These are phyloP conservation scores for Elsinoe australis DNA, from an alignment of 2,329 filamentous ascomycete species.

Conservation along the genomic window DNA sequence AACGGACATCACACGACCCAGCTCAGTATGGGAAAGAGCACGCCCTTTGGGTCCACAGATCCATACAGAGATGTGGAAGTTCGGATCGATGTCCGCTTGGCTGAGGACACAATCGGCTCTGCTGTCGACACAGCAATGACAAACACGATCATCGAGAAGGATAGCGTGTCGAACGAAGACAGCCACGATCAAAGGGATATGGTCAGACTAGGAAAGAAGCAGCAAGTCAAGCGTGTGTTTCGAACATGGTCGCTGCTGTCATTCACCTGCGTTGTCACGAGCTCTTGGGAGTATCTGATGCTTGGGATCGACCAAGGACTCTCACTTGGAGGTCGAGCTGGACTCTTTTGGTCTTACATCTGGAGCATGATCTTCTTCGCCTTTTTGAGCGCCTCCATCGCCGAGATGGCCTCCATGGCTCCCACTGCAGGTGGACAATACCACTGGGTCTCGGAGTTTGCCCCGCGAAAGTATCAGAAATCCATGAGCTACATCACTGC, in stretches of 20 bases:
- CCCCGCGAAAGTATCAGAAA: slow-evolving; percentile 36
- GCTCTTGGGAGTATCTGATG: slow-evolving; percentile 23
- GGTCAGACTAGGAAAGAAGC: slow-evolving; percentile 6
- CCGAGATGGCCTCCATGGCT: slow-evolving; percentile 40
- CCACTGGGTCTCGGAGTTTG: slow-evolving; percentile 41
- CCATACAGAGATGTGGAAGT: slow-evolving; percentile 1
- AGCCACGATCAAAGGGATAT: slow-evolving; percentile 13
- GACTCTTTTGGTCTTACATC: slow-evolving; percentile 25
- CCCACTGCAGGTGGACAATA: slow-evolving; percentile 35
- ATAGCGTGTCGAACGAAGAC: slow-evolving; percentile 11
- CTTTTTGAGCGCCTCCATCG: slow-evolving; percentile 24
- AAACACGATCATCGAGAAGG: slow-evolving; percentile 12
- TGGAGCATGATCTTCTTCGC: slow-evolving; percentile 13
- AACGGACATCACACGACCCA: background rate
- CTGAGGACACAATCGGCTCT: background rate
- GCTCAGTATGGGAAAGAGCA: slow-evolving; percentile 3
- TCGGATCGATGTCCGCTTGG: slow-evolving; percentile 1
- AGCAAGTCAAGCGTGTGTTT: slow-evolving; percentile 19
- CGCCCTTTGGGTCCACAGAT: background rate
- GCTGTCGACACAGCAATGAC: background rate
- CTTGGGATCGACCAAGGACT: slow-evolving; percentile 15
- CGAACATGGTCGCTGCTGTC: slow-evolving; percentile 21
- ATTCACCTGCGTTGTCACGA: slow-evolving; percentile 21
- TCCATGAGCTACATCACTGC: slow-evolving; percentile 41
- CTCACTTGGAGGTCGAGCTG: slow-evolving; percentile 23